Conservation (phyloP, 345 rosid species). For the Laguncularia racemosa region DNA sequence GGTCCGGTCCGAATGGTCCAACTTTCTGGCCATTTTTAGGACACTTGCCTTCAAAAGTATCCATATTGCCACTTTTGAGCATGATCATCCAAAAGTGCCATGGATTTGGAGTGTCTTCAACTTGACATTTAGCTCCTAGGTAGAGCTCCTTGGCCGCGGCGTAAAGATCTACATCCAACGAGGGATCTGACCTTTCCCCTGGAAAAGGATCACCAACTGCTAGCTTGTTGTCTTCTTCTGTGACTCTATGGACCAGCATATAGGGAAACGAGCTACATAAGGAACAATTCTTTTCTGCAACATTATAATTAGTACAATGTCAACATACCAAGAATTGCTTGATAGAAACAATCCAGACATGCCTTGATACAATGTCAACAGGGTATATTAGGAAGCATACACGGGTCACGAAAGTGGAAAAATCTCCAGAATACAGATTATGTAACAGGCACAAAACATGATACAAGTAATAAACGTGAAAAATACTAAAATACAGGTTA, state of each 20-base stretch:
- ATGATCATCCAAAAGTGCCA: conserved; percentile 93
- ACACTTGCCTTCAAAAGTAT: conserved; percentile 50
- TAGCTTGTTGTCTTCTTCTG: conserved; percentile 57
- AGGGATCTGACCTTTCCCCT: conserved; percentile 20
- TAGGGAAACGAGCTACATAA: conserved; percentile 7
- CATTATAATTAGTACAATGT: neutral
- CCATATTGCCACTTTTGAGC: conserved; percentile 88
- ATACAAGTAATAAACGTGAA: too few species aligned
- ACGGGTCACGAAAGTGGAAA: too few species aligned
- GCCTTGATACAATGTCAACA: too few species aligned
- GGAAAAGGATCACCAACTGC: conserved; percentile 37
- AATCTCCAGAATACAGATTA: too few species aligned
- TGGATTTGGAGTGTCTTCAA: conserved; percentile 50
- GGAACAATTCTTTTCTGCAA: conserved; percentile 9
- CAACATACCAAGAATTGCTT: neutral
- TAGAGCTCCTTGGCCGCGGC: conserved; percentile 68
- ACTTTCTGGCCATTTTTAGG: conserved; percentile 49
- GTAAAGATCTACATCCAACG: conserved; percentile 39
- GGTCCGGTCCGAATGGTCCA: conserved; percentile 43
- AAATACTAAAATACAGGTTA: too few species aligned
- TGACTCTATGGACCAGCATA: conserved; percentile 47
- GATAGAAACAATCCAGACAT: too few species aligned
- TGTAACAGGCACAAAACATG: too few species aligned
- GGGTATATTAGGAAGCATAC: too few species aligned
- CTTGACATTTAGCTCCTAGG: conserved; percentile 58